Conservation (phyloP, 1,139 yeast genomes). For the Hyphopichia wangnamkhiaoensis region DNA sequence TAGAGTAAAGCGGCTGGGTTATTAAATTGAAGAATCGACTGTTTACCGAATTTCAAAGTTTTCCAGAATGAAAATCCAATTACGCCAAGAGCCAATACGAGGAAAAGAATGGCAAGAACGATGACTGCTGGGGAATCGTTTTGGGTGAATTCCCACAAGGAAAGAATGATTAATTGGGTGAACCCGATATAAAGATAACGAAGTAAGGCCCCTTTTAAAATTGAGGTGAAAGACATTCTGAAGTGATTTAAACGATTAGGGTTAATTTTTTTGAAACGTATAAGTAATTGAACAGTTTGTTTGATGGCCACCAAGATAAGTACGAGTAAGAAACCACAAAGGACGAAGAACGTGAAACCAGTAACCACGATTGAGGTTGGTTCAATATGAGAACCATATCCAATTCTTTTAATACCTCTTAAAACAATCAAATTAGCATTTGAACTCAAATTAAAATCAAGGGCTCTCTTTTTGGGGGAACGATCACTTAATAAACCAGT, state of each 20-base stretch:
- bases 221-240: constrained; percentile 52
- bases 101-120: constrained; percentile 65
- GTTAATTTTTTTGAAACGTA: constrained; percentile 45
- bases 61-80: constrained; percentile 63
- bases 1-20: constrained; percentile 80
- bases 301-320: constrained; percentile 54
- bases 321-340: constrained; percentile 58
- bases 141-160: constrained; percentile 74
- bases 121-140: constrained; percentile 75
- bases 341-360: constrained; percentile 71
- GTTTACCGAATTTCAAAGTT: constrained; percentile 56
- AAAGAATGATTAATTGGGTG: constrained; percentile 66
- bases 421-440: constrained; percentile 55
- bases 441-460: constrained; percentile 35
- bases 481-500: constrained; percentile 3
- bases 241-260: constrained; percentile 49
- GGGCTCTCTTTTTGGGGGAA: constrained; percentile 20
- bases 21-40: constrained; percentile 52
- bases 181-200: constrained; percentile 76
- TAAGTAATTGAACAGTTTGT: constrained; percentile 48
- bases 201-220: constrained; percentile 67
- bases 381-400: constrained; percentile 66
- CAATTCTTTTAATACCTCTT: constrained; percentile 77
- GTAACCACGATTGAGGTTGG: constrained; percentile 73
- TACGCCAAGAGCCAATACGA: constrained; percentile 54